Conservation (phyloP, 352 stramenopile species). For the Phytophthora megakarya region DNA sequence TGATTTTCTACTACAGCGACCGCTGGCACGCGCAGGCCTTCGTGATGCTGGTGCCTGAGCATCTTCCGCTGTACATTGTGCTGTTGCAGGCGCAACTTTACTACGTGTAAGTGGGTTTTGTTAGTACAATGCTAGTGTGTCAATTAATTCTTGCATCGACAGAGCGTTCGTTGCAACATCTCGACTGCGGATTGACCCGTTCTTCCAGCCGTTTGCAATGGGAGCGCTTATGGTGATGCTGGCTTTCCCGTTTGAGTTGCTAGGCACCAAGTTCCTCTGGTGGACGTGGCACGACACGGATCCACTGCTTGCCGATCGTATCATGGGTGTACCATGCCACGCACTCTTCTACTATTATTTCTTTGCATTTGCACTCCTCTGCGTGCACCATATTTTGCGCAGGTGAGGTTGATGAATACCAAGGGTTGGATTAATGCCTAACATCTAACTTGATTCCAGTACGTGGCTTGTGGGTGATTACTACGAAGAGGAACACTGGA, state of each 20-base stretch:
- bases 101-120: slow-evolving; percentile 59
- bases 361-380: slow-evolving; percentile 59
- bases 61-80: slow-evolving; percentile 65
- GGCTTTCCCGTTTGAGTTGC: slow-evolving; percentile 71
- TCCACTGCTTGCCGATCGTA: slow-evolving; percentile 56
- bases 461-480: slow-evolving; percentile 59
- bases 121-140: neutral
- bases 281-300: slow-evolving; percentile 89
- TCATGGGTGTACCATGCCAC: slow-evolving; percentile 72
- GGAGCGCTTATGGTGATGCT: slow-evolving; percentile 58
- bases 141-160: slow-evolving; percentile 3
- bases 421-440: slow-evolving; percentile 17
- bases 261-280: slow-evolving; percentile 83
- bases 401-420: slow-evolving; percentile 36
- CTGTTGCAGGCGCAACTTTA: slow-evolving; percentile 77
- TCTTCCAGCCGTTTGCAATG: slow-evolving; percentile 77
- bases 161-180: slow-evolving; percentile 78
- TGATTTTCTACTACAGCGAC: slow-evolving; percentile 66
- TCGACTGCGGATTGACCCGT: slow-evolving; percentile 70
- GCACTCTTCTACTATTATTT: slow-evolving; percentile 72
- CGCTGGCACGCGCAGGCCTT: slow-evolving; percentile 76
- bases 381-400: slow-evolving; percentile 58
- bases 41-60: slow-evolving; percentile 66
- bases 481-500: slow-evolving; percentile 68
- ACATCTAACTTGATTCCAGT: slow-evolving; percentile 28